Conservation (phyloP, 352 stramenopile genomes). For the Globisporangium canariense region DNA sequence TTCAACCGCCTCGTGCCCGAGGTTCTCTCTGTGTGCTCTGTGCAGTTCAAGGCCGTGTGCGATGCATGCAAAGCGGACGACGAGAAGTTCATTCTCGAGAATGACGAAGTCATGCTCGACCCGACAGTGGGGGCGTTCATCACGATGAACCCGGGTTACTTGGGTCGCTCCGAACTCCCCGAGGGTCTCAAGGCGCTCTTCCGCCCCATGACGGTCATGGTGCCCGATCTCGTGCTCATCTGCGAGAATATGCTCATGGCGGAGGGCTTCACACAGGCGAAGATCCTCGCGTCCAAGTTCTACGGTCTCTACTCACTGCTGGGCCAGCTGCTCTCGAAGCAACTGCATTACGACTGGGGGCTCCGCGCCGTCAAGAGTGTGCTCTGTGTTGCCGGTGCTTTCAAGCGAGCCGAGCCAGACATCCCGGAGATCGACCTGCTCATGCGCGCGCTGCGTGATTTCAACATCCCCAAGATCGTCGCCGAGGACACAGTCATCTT, state of each 20-base stretch:
- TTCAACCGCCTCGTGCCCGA: constrained; percentile 95
- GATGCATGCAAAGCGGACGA: constrained; percentile 94
- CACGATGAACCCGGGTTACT: constrained; percentile 97
- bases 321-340: constrained; percentile 91
- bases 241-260: constrained; percentile 98
- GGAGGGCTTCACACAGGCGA: constrained; percentile 93
- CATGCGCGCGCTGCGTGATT: constrained; percentile 95
- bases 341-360: constrained; percentile 95
- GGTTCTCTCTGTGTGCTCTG: constrained; percentile 92
- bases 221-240: constrained; percentile 94
- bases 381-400: constrained; percentile 91
- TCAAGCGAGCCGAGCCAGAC: constrained; percentile 93
- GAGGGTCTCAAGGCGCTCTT: constrained; percentile 95
- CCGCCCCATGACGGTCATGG: constrained; percentile 96
- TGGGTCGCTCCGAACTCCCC: constrained; percentile 92
- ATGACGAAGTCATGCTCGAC: constrained; percentile 91
- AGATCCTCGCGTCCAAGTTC: constrained; percentile 95
- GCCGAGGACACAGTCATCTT: constrained; percentile 95
- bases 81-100: constrained; percentile 93
- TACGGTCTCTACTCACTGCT: constrained; percentile 94
- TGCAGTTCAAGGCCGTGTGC: constrained; percentile 96
- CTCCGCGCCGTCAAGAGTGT: constrained; percentile 95
- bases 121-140: constrained; percentile 94
- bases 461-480: constrained; percentile 97
- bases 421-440: constrained; percentile 92